These are phyloP conservation scores for Neurospora sp. DNA, from an alignment of 2,329 filamentous ascomycete genomes.

Conservation along the genomic window DNA sequence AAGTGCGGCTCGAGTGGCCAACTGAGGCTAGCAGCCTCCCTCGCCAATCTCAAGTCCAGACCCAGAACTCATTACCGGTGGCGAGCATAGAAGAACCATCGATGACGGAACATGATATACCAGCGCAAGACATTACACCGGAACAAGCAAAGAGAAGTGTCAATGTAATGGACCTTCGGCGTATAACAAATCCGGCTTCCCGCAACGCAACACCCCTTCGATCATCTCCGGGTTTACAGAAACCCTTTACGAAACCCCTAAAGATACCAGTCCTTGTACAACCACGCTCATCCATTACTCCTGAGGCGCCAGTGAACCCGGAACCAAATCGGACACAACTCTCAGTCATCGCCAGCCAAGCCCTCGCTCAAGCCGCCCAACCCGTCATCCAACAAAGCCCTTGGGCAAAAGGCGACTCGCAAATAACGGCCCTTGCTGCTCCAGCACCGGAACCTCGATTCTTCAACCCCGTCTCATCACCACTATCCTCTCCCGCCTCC, in stretches of 20 bases:
- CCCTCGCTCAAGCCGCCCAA: not conserved
- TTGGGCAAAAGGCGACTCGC: slow-evolving; percentile 16
- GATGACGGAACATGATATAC: not conserved
- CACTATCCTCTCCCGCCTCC: slow-evolving; percentile 11
- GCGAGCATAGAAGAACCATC: not conserved
- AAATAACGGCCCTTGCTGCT: slow-evolving; percentile 3
- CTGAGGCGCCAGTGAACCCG: not conserved
- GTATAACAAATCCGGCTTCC: not conserved
- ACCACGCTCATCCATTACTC: not conserved
- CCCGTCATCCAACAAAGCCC: slow-evolving; percentile 11
- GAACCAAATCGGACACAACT: not conserved
- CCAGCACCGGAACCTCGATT: slow-evolving; percentile 3
- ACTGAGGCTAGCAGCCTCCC: not conserved
- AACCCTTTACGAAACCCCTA: not conserved
- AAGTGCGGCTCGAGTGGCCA: not conserved
- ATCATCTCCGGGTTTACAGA: not conserved
- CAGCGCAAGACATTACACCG: not conserved
- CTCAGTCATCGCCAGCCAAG: slow-evolving; percentile 4
- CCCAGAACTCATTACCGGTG: not conserved
- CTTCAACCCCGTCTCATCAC: slow-evolving; percentile 8
- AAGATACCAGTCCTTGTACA: not conserved
- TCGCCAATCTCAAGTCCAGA: not conserved
- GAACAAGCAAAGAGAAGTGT: not conserved
- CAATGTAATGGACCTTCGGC: not conserved
- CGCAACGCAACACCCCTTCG: not conserved